Evolutionary conservation across 495 filamentous ascomycete genomes (phyloP).

Genomic region (Lasiosphaeria miniovina): DNA sequence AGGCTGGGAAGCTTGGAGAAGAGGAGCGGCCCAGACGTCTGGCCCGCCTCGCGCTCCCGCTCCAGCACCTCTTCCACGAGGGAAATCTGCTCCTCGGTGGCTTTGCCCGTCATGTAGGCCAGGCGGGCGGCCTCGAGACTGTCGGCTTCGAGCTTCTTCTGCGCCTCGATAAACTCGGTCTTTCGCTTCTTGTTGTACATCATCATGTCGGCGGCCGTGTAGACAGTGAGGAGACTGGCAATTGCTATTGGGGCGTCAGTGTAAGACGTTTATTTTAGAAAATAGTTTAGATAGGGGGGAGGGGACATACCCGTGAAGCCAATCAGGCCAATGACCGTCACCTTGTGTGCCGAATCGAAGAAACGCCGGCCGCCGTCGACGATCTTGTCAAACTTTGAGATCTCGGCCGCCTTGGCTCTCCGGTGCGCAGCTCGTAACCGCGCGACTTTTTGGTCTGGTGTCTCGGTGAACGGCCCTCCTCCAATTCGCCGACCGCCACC

Average conservation of each 20-base stretch:
- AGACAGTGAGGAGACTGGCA: conserved; percentile 68
- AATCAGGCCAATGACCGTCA: conserved; percentile 72
- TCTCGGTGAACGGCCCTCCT: conserved; percentile 52
- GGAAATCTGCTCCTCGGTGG: conserved; percentile 54
- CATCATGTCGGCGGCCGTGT: conserved; percentile 82
- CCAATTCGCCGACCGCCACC: conserved; percentile 15
- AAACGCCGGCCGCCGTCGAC: conserved; percentile 65
- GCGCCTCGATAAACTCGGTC: conserved; percentile 62
- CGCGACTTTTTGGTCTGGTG: conserved; percentile 83
- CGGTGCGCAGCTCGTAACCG: conserved; percentile 78
- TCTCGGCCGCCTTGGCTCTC: conserved; percentile 61
- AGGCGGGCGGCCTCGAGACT: conserved; percentile 53
- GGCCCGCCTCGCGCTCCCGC: conserved; percentile 26
- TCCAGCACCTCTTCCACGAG: conserved; percentile 46
- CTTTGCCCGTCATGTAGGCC: conserved; percentile 59
- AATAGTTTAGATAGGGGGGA: background rate
- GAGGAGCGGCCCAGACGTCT: conserved; percentile 19
- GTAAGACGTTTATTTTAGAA: background rate
- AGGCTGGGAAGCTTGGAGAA: conserved; percentile 34
- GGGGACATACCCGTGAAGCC: conserved; percentile 66
- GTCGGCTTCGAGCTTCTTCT: conserved; percentile 54
- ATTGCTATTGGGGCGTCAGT: conserved; percentile 51
- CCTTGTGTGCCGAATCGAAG: conserved; percentile 81
- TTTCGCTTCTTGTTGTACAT: conserved; percentile 73
- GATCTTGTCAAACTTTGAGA: conserved; percentile 64